Conservation (phyloP, 2,329 filamentous ascomycete genomes). For the Talaromyces sp. region DNA sequence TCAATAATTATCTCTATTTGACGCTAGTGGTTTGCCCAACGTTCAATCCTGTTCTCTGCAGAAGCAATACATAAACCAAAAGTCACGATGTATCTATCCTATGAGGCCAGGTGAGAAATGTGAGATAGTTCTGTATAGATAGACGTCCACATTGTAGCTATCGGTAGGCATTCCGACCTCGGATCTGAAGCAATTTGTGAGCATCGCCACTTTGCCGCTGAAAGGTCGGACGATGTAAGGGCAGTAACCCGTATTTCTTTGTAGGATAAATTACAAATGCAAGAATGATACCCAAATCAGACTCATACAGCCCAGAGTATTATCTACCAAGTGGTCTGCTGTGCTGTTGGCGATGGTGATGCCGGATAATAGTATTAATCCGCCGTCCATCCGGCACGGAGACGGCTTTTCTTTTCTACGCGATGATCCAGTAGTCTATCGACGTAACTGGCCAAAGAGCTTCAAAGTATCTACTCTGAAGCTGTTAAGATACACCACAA, state of each 20-base stretch:
- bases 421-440: slow-evolving; percentile 17
- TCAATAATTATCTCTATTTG: neutral
- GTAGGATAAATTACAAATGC: neutral
- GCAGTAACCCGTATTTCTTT: neutral
- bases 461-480: neutral
- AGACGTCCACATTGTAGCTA: neutral
- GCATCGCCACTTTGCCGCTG: neutral
- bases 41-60: neutral
- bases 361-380: slow-evolving; percentile 14
- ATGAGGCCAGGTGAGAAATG: neutral
- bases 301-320: neutral
- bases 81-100: neutral
- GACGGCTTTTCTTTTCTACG: slow-evolving; percentile 21
- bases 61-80: neutral
- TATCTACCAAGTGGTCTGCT: neutral
- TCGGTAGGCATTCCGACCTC: neutral
- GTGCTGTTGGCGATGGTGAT: neutral
- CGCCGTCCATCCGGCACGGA: slow-evolving; percentile 17
- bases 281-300: neutral
- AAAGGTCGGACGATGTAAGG: neutral
- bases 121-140: neutral
- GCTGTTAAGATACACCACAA: neutral
- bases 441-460: slow-evolving; percentile 4
- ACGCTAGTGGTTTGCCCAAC: neutral
- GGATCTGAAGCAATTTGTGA: neutral